Evolutionary conservation across 2,329 filamentous ascomycete species (phyloP).

Genomic region (Aspergillus costaricaensis): DNA sequence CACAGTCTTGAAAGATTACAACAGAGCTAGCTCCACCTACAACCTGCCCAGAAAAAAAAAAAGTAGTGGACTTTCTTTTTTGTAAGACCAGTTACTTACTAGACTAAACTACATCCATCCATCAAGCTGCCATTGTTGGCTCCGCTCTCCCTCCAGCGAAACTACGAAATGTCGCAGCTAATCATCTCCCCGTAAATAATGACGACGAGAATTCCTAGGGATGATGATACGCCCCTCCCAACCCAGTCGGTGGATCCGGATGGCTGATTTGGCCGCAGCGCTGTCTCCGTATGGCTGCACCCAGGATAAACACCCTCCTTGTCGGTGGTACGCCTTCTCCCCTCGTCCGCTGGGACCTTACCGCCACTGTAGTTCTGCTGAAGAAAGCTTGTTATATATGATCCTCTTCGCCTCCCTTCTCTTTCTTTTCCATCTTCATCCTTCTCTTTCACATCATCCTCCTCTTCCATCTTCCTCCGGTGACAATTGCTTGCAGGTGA

Average conservation of each 20-base stretch:
- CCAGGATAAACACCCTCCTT: slow-evolving; percentile 16
- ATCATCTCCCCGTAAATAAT: slow-evolving; percentile 11
- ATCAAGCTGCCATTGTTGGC: slow-evolving; percentile 2
- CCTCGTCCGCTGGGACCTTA: slow-evolving; percentile 12
- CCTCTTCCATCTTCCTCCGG: slow-evolving; percentile 2
- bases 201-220: slow-evolving; percentile 45
- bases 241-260: slow-evolving; percentile 28
- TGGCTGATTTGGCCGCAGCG: background rate
- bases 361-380: slow-evolving; percentile 17
- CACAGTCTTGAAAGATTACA: background rate
- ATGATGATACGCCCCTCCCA: slow-evolving; percentile 30
- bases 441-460: slow-evolving; percentile 2
- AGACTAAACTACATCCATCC: background rate
- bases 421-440: slow-evolving; percentile 11
- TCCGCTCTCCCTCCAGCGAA: background rate
- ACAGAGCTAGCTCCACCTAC: background rate
- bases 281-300: slow-evolving; percentile 16
- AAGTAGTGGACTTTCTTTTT: no score
- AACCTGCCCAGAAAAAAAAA: no score
- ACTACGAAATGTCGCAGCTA: background rate
- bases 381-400: slow-evolving; percentile 6
- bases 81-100: no score
- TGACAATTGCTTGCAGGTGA: background rate
- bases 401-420: slow-evolving; percentile 9
- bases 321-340: background rate